Evolutionary conservation across 768 basidiomycete species (phyloP).

Genomic region (Obba rivulosa): DNA sequence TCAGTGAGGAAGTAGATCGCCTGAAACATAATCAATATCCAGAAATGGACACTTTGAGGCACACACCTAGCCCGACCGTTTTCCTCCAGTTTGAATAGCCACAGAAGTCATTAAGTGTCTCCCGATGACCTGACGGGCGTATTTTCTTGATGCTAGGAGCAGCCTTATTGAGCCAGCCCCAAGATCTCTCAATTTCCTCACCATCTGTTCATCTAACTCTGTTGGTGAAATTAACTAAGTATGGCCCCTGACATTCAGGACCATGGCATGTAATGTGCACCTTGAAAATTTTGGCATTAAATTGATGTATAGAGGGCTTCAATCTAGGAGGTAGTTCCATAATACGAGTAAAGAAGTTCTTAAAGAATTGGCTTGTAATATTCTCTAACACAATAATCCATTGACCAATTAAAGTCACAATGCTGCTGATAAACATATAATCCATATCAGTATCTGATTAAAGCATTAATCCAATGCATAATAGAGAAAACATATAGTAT

Average conservation of each 20-base stretch:
- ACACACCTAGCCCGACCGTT: no score
- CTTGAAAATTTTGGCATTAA: no score
- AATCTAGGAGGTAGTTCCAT: not conserved
- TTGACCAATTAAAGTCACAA: not conserved
- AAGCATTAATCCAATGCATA: not conserved
- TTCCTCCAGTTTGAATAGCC: constrained; percentile 9
- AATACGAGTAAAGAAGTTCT: not conserved
- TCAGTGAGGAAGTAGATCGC: no score
- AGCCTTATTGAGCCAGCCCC: constrained; percentile 14
- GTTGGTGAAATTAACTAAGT: constrained; percentile 14
- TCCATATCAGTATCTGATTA: not conserved
- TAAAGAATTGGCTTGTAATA: constrained; percentile 1
- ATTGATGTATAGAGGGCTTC: no score
- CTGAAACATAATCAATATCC: no score
- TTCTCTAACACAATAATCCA: not conserved
- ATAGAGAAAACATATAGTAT: no score
- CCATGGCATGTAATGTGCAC: no score
- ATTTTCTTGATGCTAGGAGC: constrained; percentile 15
- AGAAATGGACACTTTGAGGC: no score
- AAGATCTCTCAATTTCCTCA: constrained; percentile 17
- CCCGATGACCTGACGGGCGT: constrained; percentile 9
- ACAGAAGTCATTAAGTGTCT: constrained; percentile 15
- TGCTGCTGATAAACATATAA: not conserved
- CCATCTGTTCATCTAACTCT: constrained; percentile 19
- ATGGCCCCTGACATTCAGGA: no score